These are phyloP conservation scores for Tricholoma furcatifolium DNA, from an alignment of 768 basidiomycete genomes.

Conservation along the genomic window DNA sequence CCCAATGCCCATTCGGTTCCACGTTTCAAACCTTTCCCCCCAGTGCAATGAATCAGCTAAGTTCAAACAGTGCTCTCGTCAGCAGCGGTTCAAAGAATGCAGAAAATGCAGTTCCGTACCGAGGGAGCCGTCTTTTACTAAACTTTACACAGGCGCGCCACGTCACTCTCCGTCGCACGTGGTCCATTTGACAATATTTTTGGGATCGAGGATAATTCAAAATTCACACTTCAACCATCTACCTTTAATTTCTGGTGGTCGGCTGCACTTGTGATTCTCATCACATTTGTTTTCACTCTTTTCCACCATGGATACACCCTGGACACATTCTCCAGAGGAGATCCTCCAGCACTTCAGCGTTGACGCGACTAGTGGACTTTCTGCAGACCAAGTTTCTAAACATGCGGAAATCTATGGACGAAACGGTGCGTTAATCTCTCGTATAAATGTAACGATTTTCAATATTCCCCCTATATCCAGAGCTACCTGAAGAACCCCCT, in stretches of 20 bases:
- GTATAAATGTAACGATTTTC: not conserved
- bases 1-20: not conserved
- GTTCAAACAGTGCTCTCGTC: not conserved
- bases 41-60: not conserved
- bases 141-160: constrained; percentile 30
- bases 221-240: not conserved
- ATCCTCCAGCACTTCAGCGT: constrained; percentile 75
- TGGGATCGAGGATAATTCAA: constrained; percentile 7
- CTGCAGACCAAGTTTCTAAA: constrained; percentile 61
- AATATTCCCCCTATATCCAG: constrained; percentile 38
- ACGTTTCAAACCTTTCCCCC: not conserved
- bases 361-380: constrained; percentile 60
- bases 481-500: constrained; percentile 87
- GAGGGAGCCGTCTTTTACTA: not conserved
- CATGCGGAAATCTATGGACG: constrained; percentile 82
- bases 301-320: constrained; percentile 64
- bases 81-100: not conserved
- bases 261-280: constrained; percentile 10
- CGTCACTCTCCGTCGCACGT: constrained; percentile 37
- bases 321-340: constrained; percentile 70
- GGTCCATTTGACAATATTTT: constrained; percentile 27
- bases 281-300: constrained; percentile 14
- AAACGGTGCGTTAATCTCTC: constrained; percentile 57
- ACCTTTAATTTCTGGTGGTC: constrained; percentile 7
- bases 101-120: not conserved